These are phyloP conservation scores for Fraxinus xanthoxyloides DNA, from an alignment of 305 asterid genomes.

Conservation along the genomic window DNA sequence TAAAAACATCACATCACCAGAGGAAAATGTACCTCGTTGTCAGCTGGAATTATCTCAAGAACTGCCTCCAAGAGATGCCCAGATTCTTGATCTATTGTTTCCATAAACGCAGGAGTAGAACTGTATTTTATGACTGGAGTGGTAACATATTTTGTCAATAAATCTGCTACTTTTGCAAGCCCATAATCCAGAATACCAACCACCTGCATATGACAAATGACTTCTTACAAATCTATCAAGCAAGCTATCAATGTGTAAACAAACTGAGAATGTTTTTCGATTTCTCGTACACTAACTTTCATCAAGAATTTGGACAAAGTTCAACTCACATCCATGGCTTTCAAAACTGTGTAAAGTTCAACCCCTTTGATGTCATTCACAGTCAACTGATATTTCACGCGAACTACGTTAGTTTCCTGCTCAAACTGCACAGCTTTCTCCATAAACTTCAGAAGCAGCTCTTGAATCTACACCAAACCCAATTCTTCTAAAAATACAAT, in stretches of 20 bases:
- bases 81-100: slow-evolving; percentile 35
- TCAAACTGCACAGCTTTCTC: slow-evolving; percentile 72
- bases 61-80: slow-evolving; percentile 42
- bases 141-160: slow-evolving; percentile 57
- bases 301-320: not conserved
- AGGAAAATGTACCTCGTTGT: slow-evolving; percentile 44
- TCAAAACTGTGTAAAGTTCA: slow-evolving; percentile 64
- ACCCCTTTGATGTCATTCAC: slow-evolving; percentile 46
- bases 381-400: slow-evolving; percentile 44
- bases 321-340: slow-evolving; percentile 82
- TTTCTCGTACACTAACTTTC: slow-evolving; percentile 4
- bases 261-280: not conserved
- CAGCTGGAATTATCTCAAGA: slow-evolving; percentile 57
- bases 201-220: slow-evolving; percentile 46
- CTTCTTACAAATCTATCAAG: slow-evolving; percentile 16
- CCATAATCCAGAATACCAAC: slow-evolving; percentile 73
- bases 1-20: not conserved
- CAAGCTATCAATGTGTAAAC: slow-evolving; percentile 4
- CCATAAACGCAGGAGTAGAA: slow-evolving; percentile 46
- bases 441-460: slow-evolving; percentile 60
- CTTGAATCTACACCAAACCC: slow-evolving; percentile 81
- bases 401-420: slow-evolving; percentile 46
- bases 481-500: slow-evolving; percentile 51
- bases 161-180: slow-evolving; percentile 76
- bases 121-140: slow-evolving; percentile 49